phyloP scores from a whole-genome alignment of 2,329 filamentous ascomycete species.

The Fusarium torulosum region DNA sequence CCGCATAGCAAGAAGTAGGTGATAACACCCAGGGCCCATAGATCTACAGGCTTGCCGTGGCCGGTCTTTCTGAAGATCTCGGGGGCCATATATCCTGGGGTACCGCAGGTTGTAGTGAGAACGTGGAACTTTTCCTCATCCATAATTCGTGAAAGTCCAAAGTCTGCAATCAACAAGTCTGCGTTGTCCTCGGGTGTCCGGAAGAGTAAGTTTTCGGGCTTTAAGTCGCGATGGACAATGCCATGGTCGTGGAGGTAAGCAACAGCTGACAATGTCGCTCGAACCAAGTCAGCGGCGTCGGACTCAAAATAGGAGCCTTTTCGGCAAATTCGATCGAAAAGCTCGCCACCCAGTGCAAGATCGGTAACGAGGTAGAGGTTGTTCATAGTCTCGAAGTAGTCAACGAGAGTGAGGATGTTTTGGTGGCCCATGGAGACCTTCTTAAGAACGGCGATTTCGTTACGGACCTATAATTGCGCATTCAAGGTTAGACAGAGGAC shows the following conservation, averaged over 20 bases:
- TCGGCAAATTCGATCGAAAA: constrained; percentile 98
- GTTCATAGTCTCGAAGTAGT: constrained; percentile 99
- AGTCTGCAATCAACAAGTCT: constrained; percentile 96
- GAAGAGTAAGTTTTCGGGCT: constrained; percentile 97
- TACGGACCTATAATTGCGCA: constrained; percentile 76
- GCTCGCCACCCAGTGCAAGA: constrained; percentile 92
- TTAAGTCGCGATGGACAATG: constrained; percentile 97
- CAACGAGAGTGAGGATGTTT: constrained; percentile 96
- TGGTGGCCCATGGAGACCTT: constrained; percentile 99
- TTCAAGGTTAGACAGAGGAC: constrained; percentile 26
- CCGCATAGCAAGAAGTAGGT: constrained; percentile 98
- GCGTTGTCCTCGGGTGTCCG: constrained; percentile 97
- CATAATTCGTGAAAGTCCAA: constrained; percentile 96
- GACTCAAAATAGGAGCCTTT: constrained; percentile 99
- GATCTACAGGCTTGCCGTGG: constrained; percentile 96
- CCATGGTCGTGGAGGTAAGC: constrained; percentile 98
- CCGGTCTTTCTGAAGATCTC: constrained; percentile 99
- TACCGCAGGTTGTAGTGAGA: constrained; percentile 96
- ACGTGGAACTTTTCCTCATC: constrained; percentile 99
- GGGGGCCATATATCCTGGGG: constrained; percentile 98
- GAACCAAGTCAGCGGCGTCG: constrained; percentile 94
- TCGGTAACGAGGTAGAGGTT: constrained; percentile 99
- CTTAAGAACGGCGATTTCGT: constrained; percentile 97
- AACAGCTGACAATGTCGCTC: constrained; percentile 94
- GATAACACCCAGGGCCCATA: constrained; percentile 98